Percentiles rank a stretch among this genome's conserved stretches.
These are phyloP conservation scores for Zygoascus ofunaensis DNA, from an alignment of 805 yeast genomes.

Conservation along the genomic window DNA sequence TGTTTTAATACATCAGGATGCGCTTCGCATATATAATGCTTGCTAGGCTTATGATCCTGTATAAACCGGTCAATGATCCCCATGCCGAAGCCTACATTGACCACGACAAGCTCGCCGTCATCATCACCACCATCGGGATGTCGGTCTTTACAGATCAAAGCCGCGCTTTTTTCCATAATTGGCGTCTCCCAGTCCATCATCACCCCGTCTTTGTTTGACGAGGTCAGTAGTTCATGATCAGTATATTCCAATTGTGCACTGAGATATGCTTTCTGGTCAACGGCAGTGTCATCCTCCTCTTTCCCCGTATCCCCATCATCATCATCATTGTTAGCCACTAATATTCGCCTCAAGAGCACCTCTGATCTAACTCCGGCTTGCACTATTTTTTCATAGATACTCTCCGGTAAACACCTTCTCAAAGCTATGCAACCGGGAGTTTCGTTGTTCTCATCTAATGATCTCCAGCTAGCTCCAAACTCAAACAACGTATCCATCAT, in stretches of 20 bases:
- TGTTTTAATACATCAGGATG: constrained; percentile 81
- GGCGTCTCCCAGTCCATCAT: constrained; percentile 96
- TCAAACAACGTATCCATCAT: constrained; percentile 63
- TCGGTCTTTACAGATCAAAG: constrained; percentile 51
- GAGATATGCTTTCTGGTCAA: constrained; percentile 51
- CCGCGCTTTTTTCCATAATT: constrained; percentile 73
- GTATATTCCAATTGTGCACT: constrained; percentile 56
- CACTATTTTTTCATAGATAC: constrained; percentile 44
- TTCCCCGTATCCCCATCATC: constrained; percentile 14
- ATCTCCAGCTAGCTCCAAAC: constrained; percentile 90
- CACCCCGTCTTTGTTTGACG: constrained; percentile 74
- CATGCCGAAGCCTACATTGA: constrained; percentile 95
- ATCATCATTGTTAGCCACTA: constrained; percentile 33
- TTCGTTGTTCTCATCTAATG: constrained; percentile 57
- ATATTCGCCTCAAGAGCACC: constrained; percentile 61
- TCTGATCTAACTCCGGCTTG: constrained; percentile 91
- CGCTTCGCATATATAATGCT: constrained; percentile 86
- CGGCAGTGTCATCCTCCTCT: constrained; percentile 22
- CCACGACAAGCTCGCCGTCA: constrained; percentile 31
- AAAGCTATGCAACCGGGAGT: constrained; percentile 80
- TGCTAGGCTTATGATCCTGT: constrained; percentile 46
- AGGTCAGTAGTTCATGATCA: constrained; percentile 62
- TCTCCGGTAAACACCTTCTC: constrained; percentile 40
- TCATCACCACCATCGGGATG: constrained; percentile 18
- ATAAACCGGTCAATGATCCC: constrained; percentile 85